These are phyloP conservation scores for Yamadazyma siamensis DNA, from an alignment of 1,139 yeast species.

Conservation along the genomic window DNA sequence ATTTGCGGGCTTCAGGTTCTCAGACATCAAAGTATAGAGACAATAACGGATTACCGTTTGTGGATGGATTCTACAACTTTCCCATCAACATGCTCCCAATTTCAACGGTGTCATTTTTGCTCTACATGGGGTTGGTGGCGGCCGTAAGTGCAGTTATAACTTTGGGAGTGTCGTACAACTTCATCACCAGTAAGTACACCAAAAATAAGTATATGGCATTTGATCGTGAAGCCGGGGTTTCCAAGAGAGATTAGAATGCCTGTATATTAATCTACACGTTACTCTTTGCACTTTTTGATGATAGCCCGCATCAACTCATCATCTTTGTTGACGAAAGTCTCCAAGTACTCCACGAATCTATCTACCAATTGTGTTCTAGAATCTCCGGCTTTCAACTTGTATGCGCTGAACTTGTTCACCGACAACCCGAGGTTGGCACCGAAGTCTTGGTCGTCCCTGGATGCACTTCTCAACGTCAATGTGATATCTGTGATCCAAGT, in stretches of 20 bases:
- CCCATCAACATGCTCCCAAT: conserved; percentile 30
- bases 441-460: conserved; percentile 37
- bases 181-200: conserved; percentile 18
- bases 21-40: conserved; percentile 10
- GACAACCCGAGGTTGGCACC: conserved; percentile 63
- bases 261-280: not conserved
- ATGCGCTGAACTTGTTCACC: conserved; percentile 68
- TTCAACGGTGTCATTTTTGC: conserved; percentile 20
- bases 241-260: conserved; percentile 23
- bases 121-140: conserved; percentile 22
- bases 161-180: conserved; percentile 22
- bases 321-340: conserved; percentile 26
- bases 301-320: conserved; percentile 36
- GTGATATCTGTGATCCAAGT: conserved; percentile 57
- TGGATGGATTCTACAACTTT: conserved; percentile 42
- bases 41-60: conserved; percentile 29
- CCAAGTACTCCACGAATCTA: conserved; percentile 39
- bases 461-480: conserved; percentile 59
- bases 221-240: conserved; percentile 26
- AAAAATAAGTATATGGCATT: conserved; percentile 18
- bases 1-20: conserved; percentile 12
- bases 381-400: conserved; percentile 40
- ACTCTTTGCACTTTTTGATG: conserved; percentile 23
- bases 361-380: conserved; percentile 43
- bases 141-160: conserved; percentile 24